These are phyloP conservation scores for Xylariomycetidae sp. DNA, from an alignment of 2,329 filamentous ascomycete species.

Conservation along the genomic window DNA sequence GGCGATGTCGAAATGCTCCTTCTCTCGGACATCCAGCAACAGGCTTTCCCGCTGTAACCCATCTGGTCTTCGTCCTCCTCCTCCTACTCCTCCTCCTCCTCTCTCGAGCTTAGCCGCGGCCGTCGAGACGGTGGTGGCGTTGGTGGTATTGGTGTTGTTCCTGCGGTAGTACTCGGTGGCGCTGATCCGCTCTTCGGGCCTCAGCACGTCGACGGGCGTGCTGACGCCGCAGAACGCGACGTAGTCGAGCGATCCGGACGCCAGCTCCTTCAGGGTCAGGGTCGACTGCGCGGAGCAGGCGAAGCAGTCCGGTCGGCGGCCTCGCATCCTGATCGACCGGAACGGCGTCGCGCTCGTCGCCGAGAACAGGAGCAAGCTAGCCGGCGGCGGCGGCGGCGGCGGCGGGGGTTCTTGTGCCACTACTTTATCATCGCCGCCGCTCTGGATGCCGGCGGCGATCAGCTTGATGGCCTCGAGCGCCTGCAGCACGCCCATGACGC, in stretches of 20 bases:
- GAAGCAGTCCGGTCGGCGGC: constrained; percentile 65
- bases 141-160: too few species aligned
- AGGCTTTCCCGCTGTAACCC: too few species aligned
- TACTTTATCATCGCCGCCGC: constrained; percentile 14
- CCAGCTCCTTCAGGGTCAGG: constrained; percentile 60
- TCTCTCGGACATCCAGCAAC: constrained; percentile 79
- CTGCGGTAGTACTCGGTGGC: constrained; percentile 54
- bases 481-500: constrained; percentile 88
- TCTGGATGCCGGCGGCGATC: constrained; percentile 44
- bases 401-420: constrained; percentile 10
- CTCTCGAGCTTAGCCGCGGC: neutral
- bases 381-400: constrained; percentile 22
- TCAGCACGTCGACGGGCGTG: constrained; percentile 51
- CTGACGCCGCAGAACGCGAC: constrained; percentile 75
- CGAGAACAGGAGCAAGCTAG: constrained; percentile 44
- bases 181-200: constrained; percentile 62
- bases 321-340: constrained; percentile 69
- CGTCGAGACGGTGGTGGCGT: neutral
- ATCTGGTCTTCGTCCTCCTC: too few species aligned
- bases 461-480: constrained; percentile 85
- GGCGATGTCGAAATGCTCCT: constrained; percentile 79
- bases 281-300: constrained; percentile 64
- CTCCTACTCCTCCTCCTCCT: too few species aligned
- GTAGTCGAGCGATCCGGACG: constrained; percentile 70
- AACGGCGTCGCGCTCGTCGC: constrained; percentile 48